Evolutionary conservation across 2,329 filamentous ascomycete genomes (phyloP), one percentile per base, ranked within the genome.

Genomic region (Neofusicoccum ribis): DNA sequence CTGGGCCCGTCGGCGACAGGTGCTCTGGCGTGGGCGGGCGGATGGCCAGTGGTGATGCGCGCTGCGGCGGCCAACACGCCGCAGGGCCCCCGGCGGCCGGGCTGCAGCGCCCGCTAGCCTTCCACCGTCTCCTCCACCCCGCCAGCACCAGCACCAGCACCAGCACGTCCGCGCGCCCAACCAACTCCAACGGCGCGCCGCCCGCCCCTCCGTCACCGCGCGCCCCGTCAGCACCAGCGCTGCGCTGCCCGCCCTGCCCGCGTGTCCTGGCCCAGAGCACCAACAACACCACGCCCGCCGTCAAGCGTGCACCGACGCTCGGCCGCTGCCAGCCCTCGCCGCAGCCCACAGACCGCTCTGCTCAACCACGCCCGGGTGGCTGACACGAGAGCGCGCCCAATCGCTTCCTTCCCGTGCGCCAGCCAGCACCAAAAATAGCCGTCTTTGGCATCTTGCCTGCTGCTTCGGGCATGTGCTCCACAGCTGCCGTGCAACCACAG

Each of bases 401-500:
- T 46, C 39, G 41, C 39, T 44, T 44, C 39, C 39, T n/a, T 46
- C 39, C 52, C 52, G 54, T 11, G 15, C 15, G 5, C 31, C 50
- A 37, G 15, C 34, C 31, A 6, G 14, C 39, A 27, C 56, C 56
- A 47, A 60, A 60, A 60, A 60, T 60, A 60, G 43, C 43, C 41
- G n/a, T 23, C n/a, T 37, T 58, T 20, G 56, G 56, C 5, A 37
- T 47, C 31, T 14, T 11, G 56, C 5, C 39, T 47, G 43, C 56
- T 27, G 27, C 56, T 47, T 60, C 2, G 8, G 56, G 56, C 17
- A 60, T 34, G 41, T 60, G 56, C 56, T 60, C 56, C 56, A 60
- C 41, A 14, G 51, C 51, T 17, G 20, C 52, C 12, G 52, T 31
- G 37, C 52, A 7, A 34, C 23, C 9, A 50, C 11, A 31, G 12